Evolutionary conservation across 495 filamentous ascomycete genomes (phyloP).

Genomic region (Aspergillus affinis): DNA sequence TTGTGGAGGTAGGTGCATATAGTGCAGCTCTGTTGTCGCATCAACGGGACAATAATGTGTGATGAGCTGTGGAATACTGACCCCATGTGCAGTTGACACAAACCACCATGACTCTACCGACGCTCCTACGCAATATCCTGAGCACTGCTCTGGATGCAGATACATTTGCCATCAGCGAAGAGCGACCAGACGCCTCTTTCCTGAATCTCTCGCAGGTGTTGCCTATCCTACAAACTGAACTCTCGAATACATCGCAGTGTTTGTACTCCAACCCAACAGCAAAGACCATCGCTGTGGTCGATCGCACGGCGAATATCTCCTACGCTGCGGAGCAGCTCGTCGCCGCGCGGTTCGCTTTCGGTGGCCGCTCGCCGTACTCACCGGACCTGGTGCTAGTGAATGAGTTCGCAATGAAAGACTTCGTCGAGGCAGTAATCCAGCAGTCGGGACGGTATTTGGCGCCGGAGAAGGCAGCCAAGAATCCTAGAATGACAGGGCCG

Average conservation of each 20-base stretch:
- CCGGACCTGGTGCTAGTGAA: conserved; percentile 57
- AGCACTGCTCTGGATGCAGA: conserved; percentile 42
- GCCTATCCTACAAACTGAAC: neutral
- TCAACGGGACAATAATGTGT: no score
- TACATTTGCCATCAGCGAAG: conserved; percentile 37
- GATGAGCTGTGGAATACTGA: neutral
- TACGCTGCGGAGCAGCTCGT: conserved; percentile 47
- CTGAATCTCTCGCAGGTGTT: conserved; percentile 20
- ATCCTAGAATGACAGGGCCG: conserved; percentile 15
- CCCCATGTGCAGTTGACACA: conserved; percentile 33
- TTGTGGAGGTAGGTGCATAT: conserved; percentile 41
- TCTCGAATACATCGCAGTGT: conserved; percentile 9
- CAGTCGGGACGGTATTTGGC: conserved; percentile 35
- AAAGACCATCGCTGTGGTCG: conserved; percentile 49
- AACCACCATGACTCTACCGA: conserved; percentile 31
- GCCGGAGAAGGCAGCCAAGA: conserved; percentile 27
- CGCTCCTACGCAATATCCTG: conserved; percentile 41
- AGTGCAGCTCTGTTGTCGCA: no score
- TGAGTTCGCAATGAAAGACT: conserved; percentile 52
- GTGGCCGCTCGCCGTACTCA: conserved; percentile 50
- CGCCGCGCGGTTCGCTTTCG: conserved; percentile 48
- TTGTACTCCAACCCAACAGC: conserved; percentile 32
- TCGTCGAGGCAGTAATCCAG: conserved; percentile 44
- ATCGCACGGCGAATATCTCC: conserved; percentile 49
- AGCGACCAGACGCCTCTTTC: conserved; percentile 23